phyloP scores from a whole-genome alignment of 768 basidiomycete genomes.

The Russula sp. region DNA sequence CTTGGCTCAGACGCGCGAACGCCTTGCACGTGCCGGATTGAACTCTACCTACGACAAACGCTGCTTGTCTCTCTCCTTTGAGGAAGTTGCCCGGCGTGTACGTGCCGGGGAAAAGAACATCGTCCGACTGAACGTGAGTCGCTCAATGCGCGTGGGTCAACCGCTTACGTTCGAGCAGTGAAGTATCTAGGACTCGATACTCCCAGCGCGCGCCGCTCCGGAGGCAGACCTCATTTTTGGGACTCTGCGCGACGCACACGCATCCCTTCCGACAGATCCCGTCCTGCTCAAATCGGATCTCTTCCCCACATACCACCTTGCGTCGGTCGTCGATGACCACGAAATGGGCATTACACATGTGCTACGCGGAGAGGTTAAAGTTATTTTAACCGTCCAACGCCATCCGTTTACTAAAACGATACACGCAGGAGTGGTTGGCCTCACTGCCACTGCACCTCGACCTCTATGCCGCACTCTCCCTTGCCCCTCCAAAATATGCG shows the following conservation, averaged over 20 bases:
- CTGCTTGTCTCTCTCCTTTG: conserved; percentile 80
- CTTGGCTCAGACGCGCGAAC: conserved; percentile 59
- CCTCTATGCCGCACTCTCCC: conserved; percentile 70
- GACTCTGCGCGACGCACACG: conserved; percentile 60
- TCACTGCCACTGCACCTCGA: conserved; percentile 89
- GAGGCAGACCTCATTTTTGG: conserved; percentile 70
- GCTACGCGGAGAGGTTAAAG: conserved; percentile 79
- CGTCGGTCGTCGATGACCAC: conserved; percentile 92
- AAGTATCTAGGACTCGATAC: conserved; percentile 45
- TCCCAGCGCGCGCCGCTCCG: conserved; percentile 43
- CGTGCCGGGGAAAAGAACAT: conserved; percentile 71
- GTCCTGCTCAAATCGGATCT: conserved; percentile 87
- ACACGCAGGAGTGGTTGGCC: conserved; percentile 84
- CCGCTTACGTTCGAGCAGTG: conserved; percentile 5
- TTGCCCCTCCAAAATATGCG: conserved; percentile 73
- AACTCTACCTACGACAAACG: conserved; percentile 80
- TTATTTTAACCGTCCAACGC: not conserved
- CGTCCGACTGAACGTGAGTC: conserved; percentile 78
- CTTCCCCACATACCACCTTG: conserved; percentile 95
- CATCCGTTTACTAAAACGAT: conserved; percentile 1
- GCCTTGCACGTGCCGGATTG: conserved; percentile 64
- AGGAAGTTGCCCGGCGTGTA: conserved; percentile 71
- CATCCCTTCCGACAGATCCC: conserved; percentile 80
- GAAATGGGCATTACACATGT: conserved; percentile 97
- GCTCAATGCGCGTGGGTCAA: not conserved